A percentile compares a stretch with the other conserved stretches of the same genome.
Conservation (phyloP, 164 flowering plant species). For the Tinospora cordifolia region DNA sequence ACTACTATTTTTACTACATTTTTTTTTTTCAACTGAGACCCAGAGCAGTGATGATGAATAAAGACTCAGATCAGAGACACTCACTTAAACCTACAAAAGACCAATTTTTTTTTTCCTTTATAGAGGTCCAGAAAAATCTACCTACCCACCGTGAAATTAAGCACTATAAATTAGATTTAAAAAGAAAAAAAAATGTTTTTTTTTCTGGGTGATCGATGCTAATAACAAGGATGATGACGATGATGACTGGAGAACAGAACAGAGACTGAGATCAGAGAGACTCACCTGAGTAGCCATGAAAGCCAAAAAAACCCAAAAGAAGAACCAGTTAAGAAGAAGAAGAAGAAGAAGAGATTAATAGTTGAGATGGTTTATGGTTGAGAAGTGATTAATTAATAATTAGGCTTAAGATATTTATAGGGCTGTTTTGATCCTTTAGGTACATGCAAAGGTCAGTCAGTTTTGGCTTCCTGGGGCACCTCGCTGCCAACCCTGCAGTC, state of each 20-base stretch:
- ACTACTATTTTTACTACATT: not conserved
- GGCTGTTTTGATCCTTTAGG: not conserved
- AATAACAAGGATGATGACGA: not conserved
- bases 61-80: too few species aligned
- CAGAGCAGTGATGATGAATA: too few species aligned
- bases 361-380: not conserved
- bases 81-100: not conserved
- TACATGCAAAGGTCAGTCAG: not conserved
- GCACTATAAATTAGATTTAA: slow-evolving; percentile 2
- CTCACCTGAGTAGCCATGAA: slow-evolving; percentile 49
- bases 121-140: not conserved
- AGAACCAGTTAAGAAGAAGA: not conserved
- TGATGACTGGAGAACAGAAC: not conserved
- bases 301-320: not conserved
- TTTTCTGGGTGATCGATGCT: too few species aligned
- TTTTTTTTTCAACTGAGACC: too few species aligned
- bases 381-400: not conserved
- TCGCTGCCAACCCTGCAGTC: not conserved
- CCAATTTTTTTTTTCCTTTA: not conserved
- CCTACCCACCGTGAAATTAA: not conserved
- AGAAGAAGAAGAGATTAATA: not conserved
- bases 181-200: too few species aligned
- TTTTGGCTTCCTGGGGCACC: not conserved
- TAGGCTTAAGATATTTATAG: too few species aligned
- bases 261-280: not conserved